Evolutionary conservation across 2,329 filamentous ascomycete genomes (phyloP), one percentile per base, ranked within the genome.

Genomic region (Thelonectria discophora): DNA sequence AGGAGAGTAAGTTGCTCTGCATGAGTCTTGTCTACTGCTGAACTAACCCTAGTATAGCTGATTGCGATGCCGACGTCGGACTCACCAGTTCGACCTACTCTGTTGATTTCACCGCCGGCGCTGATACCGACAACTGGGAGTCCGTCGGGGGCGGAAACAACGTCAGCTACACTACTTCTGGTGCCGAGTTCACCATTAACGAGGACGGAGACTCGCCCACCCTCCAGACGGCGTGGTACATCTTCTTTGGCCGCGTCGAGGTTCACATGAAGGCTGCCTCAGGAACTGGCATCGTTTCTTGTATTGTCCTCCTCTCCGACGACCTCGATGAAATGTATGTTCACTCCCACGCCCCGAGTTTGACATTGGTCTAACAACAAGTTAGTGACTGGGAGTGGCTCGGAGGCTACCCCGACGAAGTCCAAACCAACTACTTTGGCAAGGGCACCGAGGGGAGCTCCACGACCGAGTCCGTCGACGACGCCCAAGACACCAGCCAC

Each of bases 161-260:
- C 10, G 58, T 71, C 43, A 42, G 65, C 9, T 71, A 71, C 40
- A 60, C 60, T 6, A 59, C 48, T 1, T 46, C 58, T 3, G 69
- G 69, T 13, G 69, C 69, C 3, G 64, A 71, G 34, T 71, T 77
- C 71, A 85, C 86, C 62, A 92, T 92, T 74, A 84, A 81, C 1
- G 76, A 86, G 11, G 78, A 82, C 49, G 79, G 78, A 3, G 84
- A 88, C 45, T 82, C 80, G 24, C 85, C 88, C 3, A 87, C 86
- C 2, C 91, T 92, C 73, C 84, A 83, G 72, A 83, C 83, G 17
- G 83, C 89, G 66, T 93, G 90, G 84, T 94, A 94, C 78, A 91
- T 94, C 74, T 93, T 94, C 88, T 94, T 93, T 69, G 92, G 92
- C 43, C 86, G 86, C 65, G 86, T 92, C 60, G 88, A 91, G 49